phyloP scores from a whole-genome alignment of 352 stramenopile genomes.

The Vaucheria bursata region DNA sequence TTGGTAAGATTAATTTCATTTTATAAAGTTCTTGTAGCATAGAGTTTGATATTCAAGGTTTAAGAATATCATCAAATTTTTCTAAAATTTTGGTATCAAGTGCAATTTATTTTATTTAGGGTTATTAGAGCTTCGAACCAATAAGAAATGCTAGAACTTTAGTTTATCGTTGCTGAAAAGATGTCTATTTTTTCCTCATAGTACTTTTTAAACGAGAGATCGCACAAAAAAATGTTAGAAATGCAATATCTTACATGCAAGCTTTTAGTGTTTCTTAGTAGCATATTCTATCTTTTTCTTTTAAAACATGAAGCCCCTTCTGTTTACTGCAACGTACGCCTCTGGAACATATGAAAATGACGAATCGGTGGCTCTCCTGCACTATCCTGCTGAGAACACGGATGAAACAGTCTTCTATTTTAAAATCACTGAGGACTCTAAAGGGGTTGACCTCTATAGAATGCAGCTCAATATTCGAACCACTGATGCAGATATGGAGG shows the following conservation, averaged over 20 bases:
- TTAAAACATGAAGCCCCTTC: constrained; percentile 1
- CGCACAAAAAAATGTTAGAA: neutral
- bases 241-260: neutral
- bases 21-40: too few species aligned
- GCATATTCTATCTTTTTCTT: neutral
- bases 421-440: constrained; percentile 22
- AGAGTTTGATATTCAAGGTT: too few species aligned
- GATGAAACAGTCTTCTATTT: constrained; percentile 47
- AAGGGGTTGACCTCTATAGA: constrained; percentile 31
- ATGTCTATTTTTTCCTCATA: neutral
- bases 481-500: constrained; percentile 19
- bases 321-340: constrained; percentile 38
- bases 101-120: neutral
- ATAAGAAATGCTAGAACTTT: neutral
- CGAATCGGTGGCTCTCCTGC: constrained; percentile 26
- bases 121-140: too few species aligned
- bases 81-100: too few species aligned
- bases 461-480: constrained; percentile 34
- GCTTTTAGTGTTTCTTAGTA: neutral
- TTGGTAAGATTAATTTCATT: too few species aligned
- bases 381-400: constrained; percentile 46
- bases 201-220: neutral
- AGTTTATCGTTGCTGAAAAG: neutral
- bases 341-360: constrained; percentile 29
- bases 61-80: too few species aligned